Conservation (phyloP, 1,139 yeast species). For the Komagataea norvegica region DNA sequence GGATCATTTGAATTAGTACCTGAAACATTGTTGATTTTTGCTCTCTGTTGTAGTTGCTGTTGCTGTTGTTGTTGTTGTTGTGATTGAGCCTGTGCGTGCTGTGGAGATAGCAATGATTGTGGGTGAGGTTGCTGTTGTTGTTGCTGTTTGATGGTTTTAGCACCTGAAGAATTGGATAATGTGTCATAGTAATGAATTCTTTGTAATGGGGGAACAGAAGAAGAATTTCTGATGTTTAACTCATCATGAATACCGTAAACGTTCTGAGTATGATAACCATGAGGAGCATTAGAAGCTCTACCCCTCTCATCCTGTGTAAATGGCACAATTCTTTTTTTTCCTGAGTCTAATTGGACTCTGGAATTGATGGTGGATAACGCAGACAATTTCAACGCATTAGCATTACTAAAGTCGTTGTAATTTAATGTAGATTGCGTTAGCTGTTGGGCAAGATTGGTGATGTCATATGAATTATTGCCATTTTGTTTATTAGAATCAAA, state of each 20-base stretch:
- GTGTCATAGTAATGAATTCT: slow-evolving; percentile 15
- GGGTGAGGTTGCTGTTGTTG: too few species aligned
- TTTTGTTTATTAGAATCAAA: slow-evolving; percentile 7
- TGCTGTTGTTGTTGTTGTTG: slow-evolving; percentile 5
- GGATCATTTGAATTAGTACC: slow-evolving; percentile 12
- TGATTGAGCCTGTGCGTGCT: slow-evolving; percentile 4
- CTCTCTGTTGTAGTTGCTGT: slow-evolving; percentile 9
- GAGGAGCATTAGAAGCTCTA: slow-evolving; percentile 6
- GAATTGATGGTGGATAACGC: slow-evolving; percentile 62
- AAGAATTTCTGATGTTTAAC: slow-evolving; percentile 11
- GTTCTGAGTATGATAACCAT: slow-evolving; percentile 4
- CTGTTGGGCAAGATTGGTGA: slow-evolving; percentile 28
- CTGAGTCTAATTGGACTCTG: slow-evolving; percentile 54
- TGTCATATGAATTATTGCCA: slow-evolving; percentile 30
- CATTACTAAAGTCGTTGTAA: slow-evolving; percentile 37
- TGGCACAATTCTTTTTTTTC: slow-evolving; percentile 32
- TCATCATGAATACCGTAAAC: slow-evolving; percentile 21
- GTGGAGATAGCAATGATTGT: slow-evolving; percentile 14
- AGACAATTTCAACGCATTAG: slow-evolving; percentile 49
- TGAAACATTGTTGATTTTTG: slow-evolving; percentile 2
- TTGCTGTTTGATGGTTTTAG: too few species aligned
- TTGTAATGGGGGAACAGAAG: slow-evolving; percentile 19
- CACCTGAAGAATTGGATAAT: slow-evolving; percentile 9
- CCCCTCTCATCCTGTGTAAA: slow-evolving; percentile 13
- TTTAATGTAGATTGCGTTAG: slow-evolving; percentile 22